A percentile compares a stretch with the other conserved stretches of the same genome.
Evolutionary conservation across 106 monocot genomes (phyloP).

Genomic region (Xerophyta viscosa): DNA sequence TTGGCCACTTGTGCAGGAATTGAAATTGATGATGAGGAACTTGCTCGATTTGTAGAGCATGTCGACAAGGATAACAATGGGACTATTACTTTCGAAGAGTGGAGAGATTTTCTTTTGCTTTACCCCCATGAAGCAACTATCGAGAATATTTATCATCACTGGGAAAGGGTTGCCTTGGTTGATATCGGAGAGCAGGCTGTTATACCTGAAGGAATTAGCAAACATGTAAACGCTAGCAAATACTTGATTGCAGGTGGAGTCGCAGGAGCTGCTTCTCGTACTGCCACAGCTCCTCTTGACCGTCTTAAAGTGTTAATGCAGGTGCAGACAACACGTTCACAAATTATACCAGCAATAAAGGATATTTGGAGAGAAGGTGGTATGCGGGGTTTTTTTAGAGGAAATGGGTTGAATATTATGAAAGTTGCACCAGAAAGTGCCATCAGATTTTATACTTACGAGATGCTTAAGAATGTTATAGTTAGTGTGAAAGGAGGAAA

Average conservation of each 20-base stretch:
- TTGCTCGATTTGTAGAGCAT: slow-evolving; percentile 87
- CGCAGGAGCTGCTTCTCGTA: slow-evolving; percentile 88
- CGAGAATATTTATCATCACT: slow-evolving; percentile 80
- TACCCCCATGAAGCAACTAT: slow-evolving; percentile 93
- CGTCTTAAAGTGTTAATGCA: slow-evolving; percentile 85
- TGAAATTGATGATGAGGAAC: slow-evolving; percentile 90
- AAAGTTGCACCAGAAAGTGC: slow-evolving; percentile 96
- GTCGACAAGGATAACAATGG: slow-evolving; percentile 98
- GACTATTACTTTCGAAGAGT: slow-evolving; percentile 95
- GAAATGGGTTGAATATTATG: slow-evolving; percentile 90
- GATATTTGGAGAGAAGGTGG: slow-evolving; percentile 73
- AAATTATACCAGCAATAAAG: slow-evolving; percentile 55
- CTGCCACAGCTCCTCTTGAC: slow-evolving; percentile 89
- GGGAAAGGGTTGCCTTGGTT: slow-evolving; percentile 88
- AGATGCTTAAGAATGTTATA: slow-evolving; percentile 74
- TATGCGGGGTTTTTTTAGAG: slow-evolving; percentile 63
- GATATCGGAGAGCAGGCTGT: slow-evolving; percentile 92
- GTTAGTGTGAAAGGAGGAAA: slow-evolving; percentile 46
- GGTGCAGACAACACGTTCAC: slow-evolving; percentile 53
- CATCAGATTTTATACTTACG: slow-evolving; percentile 85
- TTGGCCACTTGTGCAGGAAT: slow-evolving; percentile 90
- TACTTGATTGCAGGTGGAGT: slow-evolving; percentile 92
- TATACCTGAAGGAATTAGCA: slow-evolving; percentile 86
- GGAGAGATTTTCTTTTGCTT: slow-evolving; percentile 92
- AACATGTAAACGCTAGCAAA: slow-evolving; percentile 67